Evolutionary conservation across 805 yeast species (phyloP).

Genomic region (Kazachstania bromeliacearum): DNA sequence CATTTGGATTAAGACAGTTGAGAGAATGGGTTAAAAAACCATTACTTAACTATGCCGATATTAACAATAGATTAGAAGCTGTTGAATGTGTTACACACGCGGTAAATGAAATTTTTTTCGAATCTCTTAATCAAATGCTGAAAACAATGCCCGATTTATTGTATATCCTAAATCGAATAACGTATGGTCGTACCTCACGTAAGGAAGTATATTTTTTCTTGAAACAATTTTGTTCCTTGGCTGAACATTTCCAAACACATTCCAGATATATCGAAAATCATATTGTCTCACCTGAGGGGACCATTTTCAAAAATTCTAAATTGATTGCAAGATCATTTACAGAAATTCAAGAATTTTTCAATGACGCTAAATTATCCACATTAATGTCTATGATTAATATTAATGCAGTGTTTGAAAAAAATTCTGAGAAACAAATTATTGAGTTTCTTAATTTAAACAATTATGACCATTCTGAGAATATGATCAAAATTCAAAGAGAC

Average conservation of each 20-base stretch:
- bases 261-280: slow-evolving; percentile 23
- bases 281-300: slow-evolving; percentile 14
- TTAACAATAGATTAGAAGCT: slow-evolving; percentile 57
- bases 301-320: slow-evolving; percentile 18
- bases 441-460: slow-evolving; percentile 34
- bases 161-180: slow-evolving; percentile 45
- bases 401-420: slow-evolving; percentile 42
- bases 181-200: slow-evolving; percentile 49
- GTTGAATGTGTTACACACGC: slow-evolving; percentile 37
- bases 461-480: slow-evolving; percentile 33
- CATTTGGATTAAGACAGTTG: slow-evolving; percentile 61
- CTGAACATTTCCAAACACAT: slow-evolving; percentile 26
- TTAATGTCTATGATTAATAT: slow-evolving; percentile 43
- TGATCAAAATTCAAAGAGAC: slow-evolving; percentile 30
- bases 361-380: slow-evolving; percentile 26
- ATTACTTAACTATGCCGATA: slow-evolving; percentile 41
- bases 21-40: slow-evolving; percentile 72
- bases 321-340: slow-evolving; percentile 33
- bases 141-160: slow-evolving; percentile 47
- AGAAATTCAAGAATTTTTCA: slow-evolving; percentile 30
- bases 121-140: slow-evolving; percentile 28
- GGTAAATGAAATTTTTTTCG: slow-evolving; percentile 33
- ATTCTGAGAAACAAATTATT: slow-evolving; percentile 36
- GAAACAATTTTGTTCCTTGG: slow-evolving; percentile 34
- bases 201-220: slow-evolving; percentile 51